Evolutionary conservation across 1,284 basidiomycete species (phyloP).

Genomic region (Ganoderma sp.): DNA sequence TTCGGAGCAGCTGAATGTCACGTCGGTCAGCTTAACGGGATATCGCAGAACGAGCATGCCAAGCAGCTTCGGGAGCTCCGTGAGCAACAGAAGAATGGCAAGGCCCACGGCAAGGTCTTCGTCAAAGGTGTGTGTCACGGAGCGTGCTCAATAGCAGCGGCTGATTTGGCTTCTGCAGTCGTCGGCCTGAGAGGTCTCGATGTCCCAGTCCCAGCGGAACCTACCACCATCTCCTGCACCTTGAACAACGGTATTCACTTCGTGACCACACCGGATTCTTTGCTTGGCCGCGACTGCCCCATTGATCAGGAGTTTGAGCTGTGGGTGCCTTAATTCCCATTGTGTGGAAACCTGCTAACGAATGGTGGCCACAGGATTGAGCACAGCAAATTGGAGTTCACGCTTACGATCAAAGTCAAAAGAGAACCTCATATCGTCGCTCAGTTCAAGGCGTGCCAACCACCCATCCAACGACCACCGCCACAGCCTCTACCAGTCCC

Average conservation of each 20-base stretch:
- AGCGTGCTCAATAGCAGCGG: conserved; percentile 48
- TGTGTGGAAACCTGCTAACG: neutral
- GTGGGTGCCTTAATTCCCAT: conserved; percentile 52
- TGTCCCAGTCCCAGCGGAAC: conserved; percentile 76
- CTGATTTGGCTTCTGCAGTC: conserved; percentile 53
- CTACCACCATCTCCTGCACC: conserved; percentile 84
- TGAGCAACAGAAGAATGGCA: conserved; percentile 76
- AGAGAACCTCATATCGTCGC: conserved; percentile 81
- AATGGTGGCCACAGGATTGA: conserved; percentile 64
- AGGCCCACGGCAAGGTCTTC: conserved; percentile 90
- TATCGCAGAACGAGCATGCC: conserved; percentile 84
- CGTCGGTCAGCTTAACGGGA: neutral
- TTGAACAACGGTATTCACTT: conserved; percentile 97
- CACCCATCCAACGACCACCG: conserved; percentile 52
- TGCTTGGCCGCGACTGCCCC: conserved; percentile 64
- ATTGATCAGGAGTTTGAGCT: conserved; percentile 96
- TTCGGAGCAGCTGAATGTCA: neutral
- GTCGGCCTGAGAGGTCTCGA: conserved; percentile 74
- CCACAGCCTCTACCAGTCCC: conserved; percentile 50
- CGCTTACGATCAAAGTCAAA: conserved; percentile 82
- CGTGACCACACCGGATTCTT: conserved; percentile 87
- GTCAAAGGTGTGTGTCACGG: conserved; percentile 75
- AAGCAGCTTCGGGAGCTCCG: conserved; percentile 85
- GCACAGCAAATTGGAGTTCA: conserved; percentile 90
- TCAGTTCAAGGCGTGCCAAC: conserved; percentile 69